Conservation (phyloP, 768 basidiomycete species). For the Trametes elegans region DNA sequence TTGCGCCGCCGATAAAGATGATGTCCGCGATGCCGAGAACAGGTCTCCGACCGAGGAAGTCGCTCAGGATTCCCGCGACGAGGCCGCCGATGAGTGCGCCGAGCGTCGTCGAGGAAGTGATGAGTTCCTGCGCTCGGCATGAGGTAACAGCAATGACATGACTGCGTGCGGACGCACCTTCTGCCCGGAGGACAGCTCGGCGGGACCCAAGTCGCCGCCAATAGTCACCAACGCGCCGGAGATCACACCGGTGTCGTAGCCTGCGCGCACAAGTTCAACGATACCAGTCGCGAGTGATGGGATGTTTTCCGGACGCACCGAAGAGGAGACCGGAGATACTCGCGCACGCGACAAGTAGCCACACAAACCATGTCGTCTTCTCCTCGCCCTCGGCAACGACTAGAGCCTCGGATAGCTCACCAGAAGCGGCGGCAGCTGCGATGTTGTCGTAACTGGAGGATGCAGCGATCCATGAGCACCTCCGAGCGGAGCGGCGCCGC, state of each 20-base stretch:
- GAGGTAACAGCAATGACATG: neutral
- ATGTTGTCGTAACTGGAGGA: constrained; percentile 1
- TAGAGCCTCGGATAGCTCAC: constrained; percentile 31
- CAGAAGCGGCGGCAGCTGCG: constrained; percentile 24
- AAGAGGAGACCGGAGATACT: constrained; percentile 76
- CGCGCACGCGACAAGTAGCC: constrained; percentile 70
- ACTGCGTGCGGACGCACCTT: constrained; percentile 42
- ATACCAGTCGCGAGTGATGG: neutral
- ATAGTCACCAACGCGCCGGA: constrained; percentile 78
- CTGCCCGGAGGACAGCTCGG: constrained; percentile 54
- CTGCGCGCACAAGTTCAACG: constrained; percentile 34
- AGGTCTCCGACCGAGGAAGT: constrained; percentile 64
- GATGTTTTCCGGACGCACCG: constrained; percentile 42
- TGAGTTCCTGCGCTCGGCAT: constrained; percentile 53
- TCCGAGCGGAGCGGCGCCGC: neutral
- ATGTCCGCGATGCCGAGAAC: constrained; percentile 67
- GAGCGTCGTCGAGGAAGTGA: constrained; percentile 76
- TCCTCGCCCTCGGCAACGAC: constrained; percentile 62
- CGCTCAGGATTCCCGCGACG: constrained; percentile 64
- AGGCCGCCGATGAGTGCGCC: constrained; percentile 78
- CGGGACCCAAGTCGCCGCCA: constrained; percentile 59
- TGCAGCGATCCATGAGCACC: neutral
- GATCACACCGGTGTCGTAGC: constrained; percentile 81
- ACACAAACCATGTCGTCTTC: constrained; percentile 68
- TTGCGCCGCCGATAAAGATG: constrained; percentile 73